Evolutionary conservation across 2,329 filamentous ascomycete genomes (phyloP).

Genomic region (Curvularia sp.): DNA sequence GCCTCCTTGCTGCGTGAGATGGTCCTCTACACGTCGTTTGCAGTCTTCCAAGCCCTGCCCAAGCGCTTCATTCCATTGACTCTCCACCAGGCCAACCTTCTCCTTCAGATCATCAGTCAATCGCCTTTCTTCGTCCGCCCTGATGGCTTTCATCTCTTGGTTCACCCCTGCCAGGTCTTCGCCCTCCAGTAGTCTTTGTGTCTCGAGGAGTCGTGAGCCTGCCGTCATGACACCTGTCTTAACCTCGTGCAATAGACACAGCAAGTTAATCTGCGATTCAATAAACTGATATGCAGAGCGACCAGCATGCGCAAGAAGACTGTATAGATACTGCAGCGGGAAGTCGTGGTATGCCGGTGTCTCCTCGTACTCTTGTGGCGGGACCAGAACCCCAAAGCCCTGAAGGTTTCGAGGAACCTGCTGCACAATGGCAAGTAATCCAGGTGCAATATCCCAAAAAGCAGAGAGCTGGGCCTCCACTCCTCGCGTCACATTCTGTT

Average conservation of each 20-base stretch:
- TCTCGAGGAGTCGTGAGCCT: constrained; percentile 71
- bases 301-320: constrained; percentile 82
- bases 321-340: constrained; percentile 90
- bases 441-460: constrained; percentile 97
- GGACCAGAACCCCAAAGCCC: constrained; percentile 77
- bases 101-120: constrained; percentile 90
- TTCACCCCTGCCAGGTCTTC: constrained; percentile 52
- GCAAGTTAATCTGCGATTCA: constrained; percentile 87
- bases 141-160: constrained; percentile 63
- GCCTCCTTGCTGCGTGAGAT: constrained; percentile 78
- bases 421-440: constrained; percentile 77
- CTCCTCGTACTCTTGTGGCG: constrained; percentile 79
- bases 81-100: constrained; percentile 87
- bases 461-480: constrained; percentile 91
- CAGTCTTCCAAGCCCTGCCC: constrained; percentile 76
- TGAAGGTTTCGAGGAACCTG: constrained; percentile 71
- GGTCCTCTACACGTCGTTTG: constrained; percentile 76
- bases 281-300: constrained; percentile 97
- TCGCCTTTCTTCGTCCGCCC: constrained; percentile 70
- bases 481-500: constrained; percentile 83
- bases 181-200: constrained; percentile 60
- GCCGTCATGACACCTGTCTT: constrained; percentile 78
- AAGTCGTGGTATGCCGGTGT: constrained; percentile 82
- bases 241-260: constrained; percentile 90
- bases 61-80: constrained; percentile 88